Percentiles rank a stretch among this genome's conserved stretches.
Evolutionary conservation across 2,329 filamentous ascomycete species (phyloP).

Genomic region (Hirsutella minnesotensis): DNA sequence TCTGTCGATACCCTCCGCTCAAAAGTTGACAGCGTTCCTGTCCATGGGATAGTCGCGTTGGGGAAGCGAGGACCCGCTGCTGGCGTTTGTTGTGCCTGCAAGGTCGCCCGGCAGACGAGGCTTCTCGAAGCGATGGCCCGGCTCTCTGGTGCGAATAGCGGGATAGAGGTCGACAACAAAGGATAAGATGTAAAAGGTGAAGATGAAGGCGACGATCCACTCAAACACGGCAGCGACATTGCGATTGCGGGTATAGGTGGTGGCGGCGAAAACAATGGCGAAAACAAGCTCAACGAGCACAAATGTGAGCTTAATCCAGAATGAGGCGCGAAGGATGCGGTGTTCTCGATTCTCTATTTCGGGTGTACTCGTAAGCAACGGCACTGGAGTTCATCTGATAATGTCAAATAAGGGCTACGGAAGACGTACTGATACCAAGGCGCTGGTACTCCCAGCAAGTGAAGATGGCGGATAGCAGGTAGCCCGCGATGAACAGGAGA

Average conservation of each 20-base stretch:
- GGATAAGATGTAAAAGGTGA: conserved; percentile 76
- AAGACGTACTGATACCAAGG: conserved; percentile 54
- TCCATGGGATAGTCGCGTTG: conserved; percentile 12
- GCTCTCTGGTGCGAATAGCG: conserved; percentile 47
- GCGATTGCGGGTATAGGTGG: conserved; percentile 32
- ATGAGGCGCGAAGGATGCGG: conserved; percentile 61
- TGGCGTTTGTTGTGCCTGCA: background rate
- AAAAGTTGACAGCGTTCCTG: conserved; percentile 8
- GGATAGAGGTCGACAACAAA: conserved; percentile 84
- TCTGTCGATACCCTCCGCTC: background rate
- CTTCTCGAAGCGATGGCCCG: conserved; percentile 17
- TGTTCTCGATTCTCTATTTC: conserved; percentile 57
- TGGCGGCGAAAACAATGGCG: conserved; percentile 58
- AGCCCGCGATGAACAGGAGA: conserved; percentile 73
- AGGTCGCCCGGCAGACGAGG: conserved; percentile 13
- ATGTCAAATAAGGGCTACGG: background rate
- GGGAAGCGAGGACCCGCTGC: background rate
- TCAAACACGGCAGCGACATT: conserved; percentile 71
- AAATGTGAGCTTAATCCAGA: conserved; percentile 80
- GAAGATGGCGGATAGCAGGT: conserved; percentile 74
- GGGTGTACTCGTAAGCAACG: background rate
- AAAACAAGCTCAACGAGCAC: conserved; percentile 69
- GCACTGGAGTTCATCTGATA: background rate
- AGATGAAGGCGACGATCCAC: conserved; percentile 69
- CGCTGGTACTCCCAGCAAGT: conserved; percentile 86